Base-by-base conservation (phyloP, 805 yeast species). In the Spathaspora passalidarum region DNA sequence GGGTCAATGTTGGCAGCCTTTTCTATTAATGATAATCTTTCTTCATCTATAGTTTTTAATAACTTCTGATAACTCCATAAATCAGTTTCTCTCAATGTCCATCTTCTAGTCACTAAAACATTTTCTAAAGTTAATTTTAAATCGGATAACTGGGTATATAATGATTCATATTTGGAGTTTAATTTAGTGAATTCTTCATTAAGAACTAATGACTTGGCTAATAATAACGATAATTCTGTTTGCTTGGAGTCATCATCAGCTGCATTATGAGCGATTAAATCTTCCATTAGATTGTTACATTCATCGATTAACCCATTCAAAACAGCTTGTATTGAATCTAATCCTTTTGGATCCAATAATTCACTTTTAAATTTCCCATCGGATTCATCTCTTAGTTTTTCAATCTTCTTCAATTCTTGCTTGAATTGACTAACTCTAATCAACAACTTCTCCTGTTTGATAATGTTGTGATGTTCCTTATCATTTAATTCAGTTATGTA, bases 11-110 rank as follows among this genome's bases (percentile, higher is more conserved):
- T 10, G 10, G 17, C 18, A 0, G 16, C 26, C n/a, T 25, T 23
- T 13, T 36, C 42, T 16, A 23, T 40, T 32, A 42, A 37, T 11
- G 9, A 29, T 6, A 83, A 75, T 56, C 97, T 75, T 51, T 77
- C 61, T 43, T 82, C 85, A 61, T 92, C 97, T 50, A 94, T 82
- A 47, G 73, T 78, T 56, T 81, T 83, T 50, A 94, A 72, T 51
- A 76, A 75, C 57, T 84, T 81, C 65, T 90, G 96, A 62, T 87
- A 91, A 41, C 78, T 76, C 68, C 86, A 94, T 50, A 94, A 74
- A 67, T 94, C 99, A 0, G 99, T 94, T 59, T 91, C 96, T 59
- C 99, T 81, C 69, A 94, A 73, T 2, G 98, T 92, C 99, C 99
- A 94, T 63, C 99, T 80, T 65, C 97, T 83, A 2, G 99, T 94